Evolutionary conservation across 441 rosid species (phyloP).

Genomic region (Raphanus hybrid): DNA sequence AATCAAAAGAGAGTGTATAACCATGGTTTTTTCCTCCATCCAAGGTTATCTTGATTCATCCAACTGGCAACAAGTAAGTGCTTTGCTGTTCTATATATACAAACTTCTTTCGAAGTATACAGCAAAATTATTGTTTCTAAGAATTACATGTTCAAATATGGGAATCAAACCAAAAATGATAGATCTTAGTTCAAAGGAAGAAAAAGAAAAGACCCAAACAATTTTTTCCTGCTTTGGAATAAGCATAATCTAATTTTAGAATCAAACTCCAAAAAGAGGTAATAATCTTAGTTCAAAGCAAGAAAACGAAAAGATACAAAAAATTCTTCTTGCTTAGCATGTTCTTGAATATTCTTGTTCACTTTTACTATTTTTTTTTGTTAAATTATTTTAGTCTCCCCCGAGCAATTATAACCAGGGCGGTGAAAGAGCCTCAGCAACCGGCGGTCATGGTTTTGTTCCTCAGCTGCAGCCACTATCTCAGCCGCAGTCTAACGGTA

Average conservation of each 20-base stretch:
- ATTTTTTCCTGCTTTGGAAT: neutral
- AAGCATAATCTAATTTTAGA: slow-evolving; percentile 15
- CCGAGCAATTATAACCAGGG: slow-evolving; percentile 57
- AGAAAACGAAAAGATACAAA: slow-evolving; percentile 20
- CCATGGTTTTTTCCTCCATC: slow-evolving; percentile 83
- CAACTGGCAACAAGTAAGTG: slow-evolving; percentile 90
- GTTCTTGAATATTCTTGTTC: slow-evolving; percentile 38
- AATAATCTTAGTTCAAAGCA: slow-evolving; percentile 16
- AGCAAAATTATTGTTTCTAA: neutral
- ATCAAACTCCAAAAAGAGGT: slow-evolving; percentile 13
- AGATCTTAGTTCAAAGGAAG: neutral
- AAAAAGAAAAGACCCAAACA: neutral
- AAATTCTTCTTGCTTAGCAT: slow-evolving; percentile 19
- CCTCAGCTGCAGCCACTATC: slow-evolving; percentile 59
- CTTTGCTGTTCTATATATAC: slow-evolving; percentile 33
- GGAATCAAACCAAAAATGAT: neutral
- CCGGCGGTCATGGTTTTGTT: slow-evolving; percentile 46
- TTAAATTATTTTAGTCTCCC: slow-evolving; percentile 50
- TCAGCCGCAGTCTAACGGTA: slow-evolving; percentile 53
- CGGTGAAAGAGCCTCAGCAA: slow-evolving; percentile 35
- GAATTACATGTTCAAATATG: slow-evolving; percentile 16
- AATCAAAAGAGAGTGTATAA: slow-evolving; percentile 42
- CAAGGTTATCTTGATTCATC: slow-evolving; percentile 96
- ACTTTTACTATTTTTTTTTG: slow-evolving; percentile 13
- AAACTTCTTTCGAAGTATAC: neutral